phyloP scores from a whole-genome alignment of 108 stramenopile genomes.

The Pseudonitzschia delicatissima region DNA sequence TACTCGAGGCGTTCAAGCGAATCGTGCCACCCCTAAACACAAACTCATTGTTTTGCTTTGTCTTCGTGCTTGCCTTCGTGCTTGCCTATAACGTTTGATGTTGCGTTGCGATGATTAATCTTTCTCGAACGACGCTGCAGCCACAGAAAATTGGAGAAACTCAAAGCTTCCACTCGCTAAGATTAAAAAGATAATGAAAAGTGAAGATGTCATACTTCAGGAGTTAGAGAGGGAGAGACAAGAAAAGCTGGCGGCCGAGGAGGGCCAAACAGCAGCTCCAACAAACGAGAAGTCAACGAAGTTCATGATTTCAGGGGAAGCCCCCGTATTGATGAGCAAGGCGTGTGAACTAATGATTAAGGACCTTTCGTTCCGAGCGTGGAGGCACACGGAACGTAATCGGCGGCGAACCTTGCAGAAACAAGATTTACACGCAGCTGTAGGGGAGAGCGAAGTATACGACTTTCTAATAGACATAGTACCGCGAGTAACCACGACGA shows the following conservation, averaged over 20 bases:
- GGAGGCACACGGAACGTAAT: conserved; percentile 57
- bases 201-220: conserved; percentile 70
- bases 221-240: conserved; percentile 24
- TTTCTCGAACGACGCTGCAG: too few species aligned
- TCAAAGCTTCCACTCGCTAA: conserved; percentile 77
- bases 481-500: conserved; percentile 43
- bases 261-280: conserved; percentile 11
- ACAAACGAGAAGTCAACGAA: conserved; percentile 23
- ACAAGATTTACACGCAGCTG: conserved; percentile 62
- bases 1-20: too few species aligned
- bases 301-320: conserved; percentile 72
- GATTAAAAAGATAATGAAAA: conserved; percentile 97
- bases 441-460: conserved; percentile 64
- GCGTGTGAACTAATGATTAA: conserved; percentile 69
- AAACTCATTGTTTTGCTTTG: too few species aligned
- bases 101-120: too few species aligned
- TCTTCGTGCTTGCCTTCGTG: too few species aligned
- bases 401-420: conserved; percentile 53
- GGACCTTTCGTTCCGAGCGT: conserved; percentile 61
- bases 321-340: conserved; percentile 62
- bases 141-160: conserved; percentile 63
- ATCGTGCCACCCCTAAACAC: too few species aligned
- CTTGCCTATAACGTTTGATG: too few species aligned
- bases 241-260: conserved; percentile 21
- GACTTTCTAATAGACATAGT: conserved; percentile 81